Percentiles rank a stretch among this genome's conserved stretches.
These are phyloP conservation scores for Teratosphaeriaceae sp. DNA, from an alignment of 2,329 filamentous ascomycete genomes.

Conservation along the genomic window DNA sequence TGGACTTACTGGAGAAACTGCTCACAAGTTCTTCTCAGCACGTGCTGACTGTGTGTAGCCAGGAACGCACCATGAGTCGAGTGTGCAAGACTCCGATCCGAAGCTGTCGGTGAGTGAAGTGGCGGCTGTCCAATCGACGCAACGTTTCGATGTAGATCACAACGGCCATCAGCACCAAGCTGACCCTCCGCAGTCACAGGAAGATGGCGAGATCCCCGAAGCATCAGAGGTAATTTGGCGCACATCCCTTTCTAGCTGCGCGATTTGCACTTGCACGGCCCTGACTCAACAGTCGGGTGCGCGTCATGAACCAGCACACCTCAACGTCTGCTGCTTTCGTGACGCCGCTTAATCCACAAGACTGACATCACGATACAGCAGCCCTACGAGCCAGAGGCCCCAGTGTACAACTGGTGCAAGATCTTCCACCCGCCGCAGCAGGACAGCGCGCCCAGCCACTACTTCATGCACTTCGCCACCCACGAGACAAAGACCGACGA, in stretches of 20 bases:
- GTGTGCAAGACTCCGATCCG: neutral
- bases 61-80: too few relatives aligned
- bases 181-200: neutral
- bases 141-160: neutral
- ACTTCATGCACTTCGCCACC: constrained; percentile 23
- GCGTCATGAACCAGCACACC: too few relatives aligned
- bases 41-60: neutral
- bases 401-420: constrained; percentile 18
- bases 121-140: neutral
- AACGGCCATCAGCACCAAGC: neutral
- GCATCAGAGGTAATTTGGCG: too few relatives aligned
- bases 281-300: too few relatives aligned
- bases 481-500: constrained; percentile 22
- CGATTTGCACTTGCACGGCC: too few relatives aligned
- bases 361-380: constrained; percentile 1
- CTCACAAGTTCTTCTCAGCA: neutral
- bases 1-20: neutral
- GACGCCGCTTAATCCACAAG: neutral
- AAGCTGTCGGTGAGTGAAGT: neutral
- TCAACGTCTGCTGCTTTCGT: neutral
- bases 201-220: too few relatives aligned
- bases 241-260: too few relatives aligned
- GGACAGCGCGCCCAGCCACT: constrained; percentile 15
- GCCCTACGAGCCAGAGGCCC: neutral
- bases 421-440: constrained; percentile 10